These are phyloP conservation scores for Tarenaya hassleriana DNA, from an alignment of 345 rosid genomes.

Conservation along the genomic window DNA sequence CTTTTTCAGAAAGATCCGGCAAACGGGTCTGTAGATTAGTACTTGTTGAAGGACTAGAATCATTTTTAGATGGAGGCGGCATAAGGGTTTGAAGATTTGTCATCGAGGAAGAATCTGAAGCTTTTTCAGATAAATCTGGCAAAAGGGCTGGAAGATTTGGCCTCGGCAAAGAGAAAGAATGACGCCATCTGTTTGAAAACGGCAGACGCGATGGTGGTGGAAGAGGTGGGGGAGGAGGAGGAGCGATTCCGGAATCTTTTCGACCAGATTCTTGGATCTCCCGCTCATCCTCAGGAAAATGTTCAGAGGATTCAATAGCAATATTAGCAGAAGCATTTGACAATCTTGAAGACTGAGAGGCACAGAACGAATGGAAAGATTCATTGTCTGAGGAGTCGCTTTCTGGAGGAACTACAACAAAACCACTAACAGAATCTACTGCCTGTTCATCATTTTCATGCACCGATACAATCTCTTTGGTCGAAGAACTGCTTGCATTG, in stretches of 20 bases:
- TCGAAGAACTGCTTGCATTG: constrained; percentile 48
- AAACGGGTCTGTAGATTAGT: no score
- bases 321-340: constrained; percentile 57
- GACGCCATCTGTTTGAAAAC: constrained; percentile 15
- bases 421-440: constrained; percentile 27
- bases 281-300: constrained; percentile 19
- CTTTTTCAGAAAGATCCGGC: no score
- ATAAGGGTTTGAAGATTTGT: background rate
- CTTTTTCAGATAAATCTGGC: constrained; percentile 22
- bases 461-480: constrained; percentile 59
- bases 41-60: constrained; percentile 19
- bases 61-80: constrained; percentile 22
- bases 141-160: constrained; percentile 19
- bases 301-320: constrained; percentile 36
- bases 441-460: constrained; percentile 36
- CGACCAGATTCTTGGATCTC: constrained; percentile 24
- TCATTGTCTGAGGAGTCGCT: constrained; percentile 62
- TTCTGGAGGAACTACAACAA: constrained; percentile 33
- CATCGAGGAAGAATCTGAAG: no score
- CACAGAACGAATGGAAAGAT: constrained; percentile 74
- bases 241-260: constrained; percentile 17
- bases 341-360: constrained; percentile 47
- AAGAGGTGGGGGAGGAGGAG: constrained; percentile 36
- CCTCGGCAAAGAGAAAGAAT: constrained; percentile 10
- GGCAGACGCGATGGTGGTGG: constrained; percentile 41